Conservation (phyloP, 805 yeast genomes). For the Metschnikowia henanensis region DNA sequence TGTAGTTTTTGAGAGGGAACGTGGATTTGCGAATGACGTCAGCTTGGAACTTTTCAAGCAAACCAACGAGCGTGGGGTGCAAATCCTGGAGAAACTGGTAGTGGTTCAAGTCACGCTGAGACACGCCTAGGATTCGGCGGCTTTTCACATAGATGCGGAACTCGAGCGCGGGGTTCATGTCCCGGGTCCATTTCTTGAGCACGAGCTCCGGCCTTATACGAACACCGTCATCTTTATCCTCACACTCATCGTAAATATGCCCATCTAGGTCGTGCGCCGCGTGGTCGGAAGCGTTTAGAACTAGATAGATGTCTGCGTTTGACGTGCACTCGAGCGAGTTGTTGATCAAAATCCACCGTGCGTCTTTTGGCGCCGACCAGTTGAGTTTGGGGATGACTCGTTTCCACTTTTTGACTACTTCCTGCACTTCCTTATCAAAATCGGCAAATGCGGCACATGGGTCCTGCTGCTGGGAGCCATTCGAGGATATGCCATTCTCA, state of each 20-base stretch:
- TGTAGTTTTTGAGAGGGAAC: constrained; percentile 41
- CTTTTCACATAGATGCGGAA: constrained; percentile 82
- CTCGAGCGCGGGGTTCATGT: constrained; percentile 85
- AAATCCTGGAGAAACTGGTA: constrained; percentile 67
- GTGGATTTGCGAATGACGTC: constrained; percentile 32
- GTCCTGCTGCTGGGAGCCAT: constrained; percentile 9
- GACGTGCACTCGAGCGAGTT: constrained; percentile 71
- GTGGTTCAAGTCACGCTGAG: constrained; percentile 85
- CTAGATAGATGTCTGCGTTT: constrained; percentile 73
- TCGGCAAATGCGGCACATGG: constrained; percentile 45
- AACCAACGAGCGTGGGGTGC: constrained; percentile 44
- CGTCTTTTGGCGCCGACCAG: constrained; percentile 97
- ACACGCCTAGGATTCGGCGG: constrained; percentile 62
- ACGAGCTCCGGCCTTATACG: constrained; percentile 59
- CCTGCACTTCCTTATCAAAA: constrained; percentile 54
- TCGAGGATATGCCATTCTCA: not conserved
- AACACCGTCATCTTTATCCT: constrained; percentile 21
- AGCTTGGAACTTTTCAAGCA: constrained; percentile 57
- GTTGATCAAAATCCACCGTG: constrained; percentile 85
- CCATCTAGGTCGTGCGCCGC: constrained; percentile 75
- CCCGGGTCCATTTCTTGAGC: constrained; percentile 72
- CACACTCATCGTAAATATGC: constrained; percentile 59
- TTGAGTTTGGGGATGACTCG: constrained; percentile 85
- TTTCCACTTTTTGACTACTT: constrained; percentile 50
- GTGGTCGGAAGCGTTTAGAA: constrained; percentile 86